Percentiles rank a stretch among this genome's conserved stretches.
Conservation (phyloP, 2,329 filamentous ascomycete genomes). For the Diaporthe ilicicola region DNA sequence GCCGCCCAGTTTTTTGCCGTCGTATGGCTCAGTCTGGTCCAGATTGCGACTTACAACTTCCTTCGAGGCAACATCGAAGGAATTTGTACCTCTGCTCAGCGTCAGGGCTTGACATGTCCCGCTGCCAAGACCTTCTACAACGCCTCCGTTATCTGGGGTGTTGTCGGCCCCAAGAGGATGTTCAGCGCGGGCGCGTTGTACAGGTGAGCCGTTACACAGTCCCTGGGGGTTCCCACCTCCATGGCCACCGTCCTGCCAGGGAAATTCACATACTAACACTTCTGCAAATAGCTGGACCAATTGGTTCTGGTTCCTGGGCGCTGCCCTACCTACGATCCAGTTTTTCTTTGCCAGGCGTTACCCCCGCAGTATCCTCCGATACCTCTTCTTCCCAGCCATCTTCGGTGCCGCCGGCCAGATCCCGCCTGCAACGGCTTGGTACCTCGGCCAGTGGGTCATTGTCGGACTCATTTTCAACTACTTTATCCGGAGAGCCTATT, state of each 20-base stretch:
- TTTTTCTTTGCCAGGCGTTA: slow-evolving; percentile 57
- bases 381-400: slow-evolving; percentile 61
- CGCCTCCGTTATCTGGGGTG: slow-evolving; percentile 67
- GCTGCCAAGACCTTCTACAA: slow-evolving; percentile 67
- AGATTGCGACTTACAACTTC: slow-evolving; percentile 50
- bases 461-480: slow-evolving; percentile 65
- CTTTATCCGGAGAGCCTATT: slow-evolving; percentile 56
- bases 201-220: background rate
- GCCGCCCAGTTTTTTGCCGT: slow-evolving; percentile 52
- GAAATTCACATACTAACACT: too few relatives aligned
- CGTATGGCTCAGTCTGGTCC: slow-evolving; percentile 49
- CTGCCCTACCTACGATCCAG: slow-evolving; percentile 55
- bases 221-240: too few relatives aligned
- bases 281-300: slow-evolving; percentile 48
- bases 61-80: slow-evolving; percentile 57
- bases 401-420: slow-evolving; percentile 60
- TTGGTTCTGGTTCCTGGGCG: slow-evolving; percentile 65
- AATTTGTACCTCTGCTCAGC: slow-evolving; percentile 59
- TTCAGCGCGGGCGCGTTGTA: slow-evolving; percentile 46
- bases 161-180: slow-evolving; percentile 65
- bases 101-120: slow-evolving; percentile 64
- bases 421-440: slow-evolving; percentile 64
- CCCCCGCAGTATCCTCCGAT: slow-evolving; percentile 55
- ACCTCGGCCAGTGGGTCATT: slow-evolving; percentile 63
- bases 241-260: too few relatives aligned